A percentile compares a stretch with the other conserved stretches of the same genome.
Conservation (phyloP, 2,329 filamentous ascomycete species). For the Ophiognomonia clavigignenti-juglandacearum region DNA sequence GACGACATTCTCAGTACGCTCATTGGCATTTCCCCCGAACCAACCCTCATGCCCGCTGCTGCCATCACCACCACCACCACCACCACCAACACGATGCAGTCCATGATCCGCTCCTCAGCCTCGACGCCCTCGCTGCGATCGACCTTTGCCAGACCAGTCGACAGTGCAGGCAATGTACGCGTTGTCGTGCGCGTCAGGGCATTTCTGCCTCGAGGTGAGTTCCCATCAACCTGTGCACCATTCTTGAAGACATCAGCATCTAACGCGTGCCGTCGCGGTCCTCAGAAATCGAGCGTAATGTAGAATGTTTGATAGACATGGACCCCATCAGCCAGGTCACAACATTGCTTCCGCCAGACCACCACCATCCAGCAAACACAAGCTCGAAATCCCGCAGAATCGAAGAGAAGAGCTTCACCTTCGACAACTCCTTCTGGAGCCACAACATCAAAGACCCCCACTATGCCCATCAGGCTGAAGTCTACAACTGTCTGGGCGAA, state of each 20-base stretch:
- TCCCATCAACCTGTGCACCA: neutral
- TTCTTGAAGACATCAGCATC: neutral
- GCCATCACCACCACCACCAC: conserved; percentile 30
- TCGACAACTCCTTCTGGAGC: conserved; percentile 98
- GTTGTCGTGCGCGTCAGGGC: conserved; percentile 78
- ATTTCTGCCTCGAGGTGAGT: conserved; percentile 69
- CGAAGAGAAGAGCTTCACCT: conserved; percentile 89
- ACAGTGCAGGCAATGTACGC: conserved; percentile 70
- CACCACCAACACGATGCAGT: too few species aligned
- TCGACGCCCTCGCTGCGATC: conserved; percentile 76
- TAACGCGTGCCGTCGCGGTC: neutral
- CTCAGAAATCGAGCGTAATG: conserved; percentile 73
- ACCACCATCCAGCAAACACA: conserved; percentile 45
- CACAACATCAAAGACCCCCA: conserved; percentile 74
- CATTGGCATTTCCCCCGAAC: conserved; percentile 34
- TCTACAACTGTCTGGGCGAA: conserved; percentile 90
- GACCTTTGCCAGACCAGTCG: conserved; percentile 55
- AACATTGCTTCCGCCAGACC: conserved; percentile 56
- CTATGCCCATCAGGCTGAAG: conserved; percentile 87
- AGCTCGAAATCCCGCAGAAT: conserved; percentile 66
- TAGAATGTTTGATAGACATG: conserved; percentile 88
- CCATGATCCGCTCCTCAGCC: conserved; percentile 61
- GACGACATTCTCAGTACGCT: conserved; percentile 26
- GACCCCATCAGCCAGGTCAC: conserved; percentile 82
- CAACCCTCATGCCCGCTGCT: conserved; percentile 40